These are phyloP conservation scores for Kluyveromyces wickerhamii DNA, from an alignment of 805 yeast species.

Conservation along the genomic window DNA sequence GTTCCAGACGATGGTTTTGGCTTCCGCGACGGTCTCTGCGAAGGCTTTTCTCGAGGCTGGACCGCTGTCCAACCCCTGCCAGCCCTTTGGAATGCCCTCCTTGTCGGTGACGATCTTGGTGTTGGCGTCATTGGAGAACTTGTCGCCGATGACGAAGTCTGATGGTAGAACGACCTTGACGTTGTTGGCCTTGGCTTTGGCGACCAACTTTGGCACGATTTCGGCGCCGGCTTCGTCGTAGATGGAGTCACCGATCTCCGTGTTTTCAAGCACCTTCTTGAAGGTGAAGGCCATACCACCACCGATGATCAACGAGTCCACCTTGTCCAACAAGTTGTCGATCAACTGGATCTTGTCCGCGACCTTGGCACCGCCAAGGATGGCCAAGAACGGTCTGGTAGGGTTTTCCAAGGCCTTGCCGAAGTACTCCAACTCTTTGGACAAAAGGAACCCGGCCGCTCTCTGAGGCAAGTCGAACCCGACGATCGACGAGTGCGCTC, in stretches of 20 bases:
- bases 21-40: conserved; percentile 74
- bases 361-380: conserved; percentile 99
- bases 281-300: conserved; percentile 99
- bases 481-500: conserved; percentile 99
- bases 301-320: conserved; percentile 87
- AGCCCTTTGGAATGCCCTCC: conserved; percentile 89
- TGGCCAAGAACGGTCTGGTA: conserved; percentile 95
- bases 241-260: conserved; percentile 86
- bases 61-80: conserved; percentile 96
- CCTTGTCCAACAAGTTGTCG: conserved; percentile 95
- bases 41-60: conserved; percentile 78
- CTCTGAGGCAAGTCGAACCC: conserved; percentile 92
- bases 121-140: conserved; percentile 85
- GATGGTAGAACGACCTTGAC: conserved; percentile 92
- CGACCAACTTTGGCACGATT: conserved; percentile 85
- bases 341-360: conserved; percentile 98
- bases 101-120: conserved; percentile 77
- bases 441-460: conserved; percentile 98
- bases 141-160: conserved; percentile 94
- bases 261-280: conserved; percentile 82
- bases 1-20: conserved; percentile 99
- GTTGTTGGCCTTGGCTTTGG: conserved; percentile 91
- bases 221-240: conserved; percentile 93
- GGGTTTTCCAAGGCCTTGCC: conserved; percentile 99
- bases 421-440: conserved; percentile 94